A percentile compares a stretch with the other conserved stretches of the same genome.
phyloP scores from a whole-genome alignment of 345 rosid species.

The Trapa incisa region DNA sequence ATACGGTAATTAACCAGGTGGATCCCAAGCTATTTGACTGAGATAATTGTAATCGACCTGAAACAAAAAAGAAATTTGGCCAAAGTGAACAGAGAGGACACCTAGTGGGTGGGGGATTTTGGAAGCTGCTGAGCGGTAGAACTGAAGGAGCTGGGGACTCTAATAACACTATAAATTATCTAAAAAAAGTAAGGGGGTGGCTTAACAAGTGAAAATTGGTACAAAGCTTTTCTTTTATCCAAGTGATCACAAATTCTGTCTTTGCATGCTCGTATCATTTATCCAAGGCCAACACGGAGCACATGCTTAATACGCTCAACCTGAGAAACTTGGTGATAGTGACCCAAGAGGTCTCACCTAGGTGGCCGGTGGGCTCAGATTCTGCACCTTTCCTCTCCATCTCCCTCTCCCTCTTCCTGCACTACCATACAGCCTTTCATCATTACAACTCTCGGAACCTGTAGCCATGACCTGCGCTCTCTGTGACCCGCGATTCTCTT shows the following conservation, averaged over 20 bases:
- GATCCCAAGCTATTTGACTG: no score
- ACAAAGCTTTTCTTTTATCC: no score
- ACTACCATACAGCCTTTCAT: constrained; percentile 15
- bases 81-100: not conserved
- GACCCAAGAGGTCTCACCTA: constrained; percentile 3
- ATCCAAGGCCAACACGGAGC: not conserved
- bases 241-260: not conserved
- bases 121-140: not conserved
- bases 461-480: constrained; percentile 6
- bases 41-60: not conserved
- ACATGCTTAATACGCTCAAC: no score
- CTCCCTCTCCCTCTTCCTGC: constrained; percentile 3
- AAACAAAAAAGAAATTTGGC: not conserved
- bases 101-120: not conserved
- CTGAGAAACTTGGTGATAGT: no score
- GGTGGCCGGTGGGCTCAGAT: constrained; percentile 9
- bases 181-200: not conserved
- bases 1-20: no score
- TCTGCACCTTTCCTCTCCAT: constrained; percentile 4
- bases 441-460: constrained; percentile 4
- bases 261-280: not conserved
- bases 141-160: not conserved
- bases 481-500: constrained; percentile 15
- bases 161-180: not conserved
- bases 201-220: no score